These are phyloP conservation scores for Colletotrichum sidae DNA, from an alignment of 2,329 filamentous ascomycete genomes.

Conservation along the genomic window DNA sequence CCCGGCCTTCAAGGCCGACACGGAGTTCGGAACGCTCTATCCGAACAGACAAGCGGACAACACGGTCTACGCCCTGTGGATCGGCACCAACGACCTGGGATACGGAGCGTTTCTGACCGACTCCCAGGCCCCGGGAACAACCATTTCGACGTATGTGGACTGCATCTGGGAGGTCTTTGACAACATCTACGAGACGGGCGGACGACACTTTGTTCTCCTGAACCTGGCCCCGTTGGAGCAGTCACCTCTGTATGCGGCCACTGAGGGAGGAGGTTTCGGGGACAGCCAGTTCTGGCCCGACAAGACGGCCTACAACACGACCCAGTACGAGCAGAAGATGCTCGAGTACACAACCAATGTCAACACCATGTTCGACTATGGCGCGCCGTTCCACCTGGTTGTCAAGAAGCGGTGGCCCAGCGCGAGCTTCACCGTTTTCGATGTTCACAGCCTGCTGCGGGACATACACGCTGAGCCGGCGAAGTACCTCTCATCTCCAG, in stretches of 20 bases:
- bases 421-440: conserved; percentile 73
- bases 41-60: conserved; percentile 61
- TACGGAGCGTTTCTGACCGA: conserved; percentile 74
- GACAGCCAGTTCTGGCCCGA: conserved; percentile 59
- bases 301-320: conserved; percentile 59
- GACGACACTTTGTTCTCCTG: conserved; percentile 77
- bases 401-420: conserved; percentile 63
- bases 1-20: conserved; percentile 65
- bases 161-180: conserved; percentile 76
- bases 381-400: conserved; percentile 58
- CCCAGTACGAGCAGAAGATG: conserved; percentile 58
- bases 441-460: conserved; percentile 72
- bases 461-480: conserved; percentile 73
- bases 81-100: conserved; percentile 85
- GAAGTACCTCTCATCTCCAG: conserved; percentile 71
- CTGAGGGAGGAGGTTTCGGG: conserved; percentile 54
- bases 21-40: conserved; percentile 55
- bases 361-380: conserved; percentile 62
- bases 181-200: conserved; percentile 73
- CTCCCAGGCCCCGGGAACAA: conserved; percentile 67
- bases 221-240: conserved; percentile 76
- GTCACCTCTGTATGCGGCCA: conserved; percentile 72
- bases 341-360: conserved; percentile 59
- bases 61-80: conserved; percentile 82
- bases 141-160: conserved; percentile 72